Evolutionary conservation across 495 filamentous ascomycete genomes (phyloP), one percentile per base, ranked within the genome.

Genomic region (Trichoderma parareesei): DNA sequence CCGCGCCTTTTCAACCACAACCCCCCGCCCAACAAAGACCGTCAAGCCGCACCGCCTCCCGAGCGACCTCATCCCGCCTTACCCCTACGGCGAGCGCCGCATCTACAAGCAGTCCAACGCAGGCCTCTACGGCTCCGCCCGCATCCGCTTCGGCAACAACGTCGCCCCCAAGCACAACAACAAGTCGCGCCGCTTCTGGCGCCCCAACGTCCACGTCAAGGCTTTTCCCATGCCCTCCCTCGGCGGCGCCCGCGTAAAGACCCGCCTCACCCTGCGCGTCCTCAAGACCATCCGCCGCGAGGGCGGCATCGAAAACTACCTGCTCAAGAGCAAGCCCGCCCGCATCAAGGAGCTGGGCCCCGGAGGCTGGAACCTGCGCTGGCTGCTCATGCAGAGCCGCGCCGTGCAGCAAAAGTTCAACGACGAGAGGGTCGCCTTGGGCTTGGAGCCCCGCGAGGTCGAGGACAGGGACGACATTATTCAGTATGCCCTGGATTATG

Each of bases 131-230:
- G 93, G 89, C 59, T 79, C 80, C 49, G 77, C 84, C 59, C 83
- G 82, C 63, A 92, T 94, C 77, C 90, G 87, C 65, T 94, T 91
- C 82, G 94, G 94, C 72, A 97, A 98, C 85, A 89, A 87, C 66
- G 91, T 97, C 57, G 91, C 90, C 37, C 75, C 85, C 68, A 79
- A 81, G 61, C 85, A 90, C 77, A 82, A 90, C 71, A 86, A 86
- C 78, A 97, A 97, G 74, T 91, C 92, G 46, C 86, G 91, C 46
- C 88, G 93, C 61, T 73, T 74, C 48, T 98, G 95, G 95, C 84
- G 87, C 63, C 92, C 92, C 41, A 98, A 98, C 75, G 87, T 97
- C 16, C 85, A 91, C 49, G 78, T 76, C 38, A 92, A 93, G 79
- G 84, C 86, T 59, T 75, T 98, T 18, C 94, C 82, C 76, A 89